Conservation (phyloP, 2,329 filamentous ascomycete genomes). For the Aureobasidium sp. region DNA sequence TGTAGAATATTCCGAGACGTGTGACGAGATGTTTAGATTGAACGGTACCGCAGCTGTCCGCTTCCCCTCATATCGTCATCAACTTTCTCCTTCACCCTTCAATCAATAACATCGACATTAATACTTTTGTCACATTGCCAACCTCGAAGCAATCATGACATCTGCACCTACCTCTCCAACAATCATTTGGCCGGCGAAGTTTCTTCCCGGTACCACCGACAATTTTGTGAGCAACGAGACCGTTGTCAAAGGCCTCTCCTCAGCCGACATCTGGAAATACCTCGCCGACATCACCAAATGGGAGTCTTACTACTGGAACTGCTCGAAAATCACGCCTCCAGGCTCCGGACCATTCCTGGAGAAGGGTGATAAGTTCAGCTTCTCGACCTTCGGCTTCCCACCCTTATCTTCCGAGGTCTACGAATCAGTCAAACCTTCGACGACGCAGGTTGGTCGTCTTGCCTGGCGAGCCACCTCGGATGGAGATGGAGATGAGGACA, state of each 20-base stretch:
- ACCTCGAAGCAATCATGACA: neutral
- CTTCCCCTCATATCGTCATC: constrained; percentile 2
- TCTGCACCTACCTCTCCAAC: constrained; percentile 15
- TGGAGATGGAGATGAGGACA: constrained; percentile 18
- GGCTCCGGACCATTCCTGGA: constrained; percentile 19
- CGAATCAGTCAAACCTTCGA: constrained; percentile 18
- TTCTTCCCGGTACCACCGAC: constrained; percentile 29
- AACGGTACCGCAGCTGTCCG: neutral
- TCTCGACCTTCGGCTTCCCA: constrained; percentile 30
- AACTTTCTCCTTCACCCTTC: neutral
- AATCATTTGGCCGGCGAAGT: constrained; percentile 27
- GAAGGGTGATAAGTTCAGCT: constrained; percentile 25
- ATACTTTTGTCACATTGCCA: neutral
- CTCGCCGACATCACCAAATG: constrained; percentile 28
- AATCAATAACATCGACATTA: neutral
- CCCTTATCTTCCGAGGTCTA: constrained; percentile 22
- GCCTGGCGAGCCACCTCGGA: constrained; percentile 20
- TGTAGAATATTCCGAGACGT: neutral
- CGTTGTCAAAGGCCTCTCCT: constrained; percentile 22
- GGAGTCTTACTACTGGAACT: constrained; percentile 29
- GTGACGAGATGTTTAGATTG: neutral
- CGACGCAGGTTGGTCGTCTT: constrained; percentile 16
- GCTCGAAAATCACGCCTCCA: constrained; percentile 24
- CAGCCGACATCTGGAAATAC: constrained; percentile 25
- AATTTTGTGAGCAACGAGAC: constrained; percentile 30